Percentiles rank a stretch among this genome's conserved stretches.
Conservation (phyloP, 2,329 filamentous ascomycete species). For the Ascochyta pisi region DNA sequence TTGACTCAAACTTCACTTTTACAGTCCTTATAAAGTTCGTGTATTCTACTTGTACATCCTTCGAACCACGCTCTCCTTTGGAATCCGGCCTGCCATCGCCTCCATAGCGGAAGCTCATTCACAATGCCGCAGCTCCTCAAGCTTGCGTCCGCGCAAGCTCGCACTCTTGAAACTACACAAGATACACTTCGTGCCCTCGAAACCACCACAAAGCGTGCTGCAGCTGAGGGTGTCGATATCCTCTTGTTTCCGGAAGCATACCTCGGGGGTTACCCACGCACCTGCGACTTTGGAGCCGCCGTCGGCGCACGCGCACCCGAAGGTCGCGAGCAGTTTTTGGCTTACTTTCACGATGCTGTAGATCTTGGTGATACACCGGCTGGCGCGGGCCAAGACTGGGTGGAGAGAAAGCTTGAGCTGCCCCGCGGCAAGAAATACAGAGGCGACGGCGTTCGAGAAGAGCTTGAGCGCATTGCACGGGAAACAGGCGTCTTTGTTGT, state of each 20-base stretch:
- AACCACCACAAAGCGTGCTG: constrained; percentile 68
- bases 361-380: constrained; percentile 81
- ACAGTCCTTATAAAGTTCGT: neutral
- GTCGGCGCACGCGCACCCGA: constrained; percentile 72
- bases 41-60: neutral
- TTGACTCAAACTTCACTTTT: neutral
- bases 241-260: constrained; percentile 92
- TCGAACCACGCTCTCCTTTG: neutral
- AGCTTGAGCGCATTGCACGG: constrained; percentile 75
- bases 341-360: constrained; percentile 79
- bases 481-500: constrained; percentile 84
- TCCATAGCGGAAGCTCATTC: neutral
- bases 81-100: neutral
- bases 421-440: constrained; percentile 57
- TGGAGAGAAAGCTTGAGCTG: constrained; percentile 65
- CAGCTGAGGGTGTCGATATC: constrained; percentile 66
- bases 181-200: constrained; percentile 72
- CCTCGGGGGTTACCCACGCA: constrained; percentile 88
- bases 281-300: constrained; percentile 75
- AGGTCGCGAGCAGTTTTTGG: constrained; percentile 81
- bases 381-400: constrained; percentile 76
- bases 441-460: constrained; percentile 80
- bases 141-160: constrained; percentile 58
- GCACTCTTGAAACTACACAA: constrained; percentile 55
- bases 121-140: constrained; percentile 54